These are phyloP conservation scores for Mrakia hoshinonis DNA, from an alignment of 768 basidiomycete species.

Conservation along the genomic window DNA sequence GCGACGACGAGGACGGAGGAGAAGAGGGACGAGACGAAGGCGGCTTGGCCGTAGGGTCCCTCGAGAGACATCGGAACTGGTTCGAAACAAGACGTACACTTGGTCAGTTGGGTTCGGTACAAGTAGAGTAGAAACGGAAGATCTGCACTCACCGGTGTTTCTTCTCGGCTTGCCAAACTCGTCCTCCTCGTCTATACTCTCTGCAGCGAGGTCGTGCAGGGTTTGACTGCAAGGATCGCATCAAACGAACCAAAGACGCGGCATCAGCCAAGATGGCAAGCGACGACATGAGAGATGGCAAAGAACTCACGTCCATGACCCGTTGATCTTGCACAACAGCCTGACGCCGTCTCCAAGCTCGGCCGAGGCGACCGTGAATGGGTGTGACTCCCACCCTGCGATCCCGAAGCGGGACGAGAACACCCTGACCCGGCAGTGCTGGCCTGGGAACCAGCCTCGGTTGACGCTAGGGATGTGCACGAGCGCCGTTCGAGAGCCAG, in stretches of 20 bases:
- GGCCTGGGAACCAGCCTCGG: constrained; percentile 9
- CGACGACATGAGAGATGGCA: not conserved
- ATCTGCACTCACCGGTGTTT: not conserved
- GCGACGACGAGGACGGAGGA: constrained; percentile 11
- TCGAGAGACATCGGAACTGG: constrained; percentile 18
- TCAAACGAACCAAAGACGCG: no score
- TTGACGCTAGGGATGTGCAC: not conserved
- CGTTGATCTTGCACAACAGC: not conserved
- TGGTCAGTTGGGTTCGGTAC: not conserved
- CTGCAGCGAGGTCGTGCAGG: not conserved
- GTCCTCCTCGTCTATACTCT: not conserved
- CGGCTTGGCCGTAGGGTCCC: constrained; percentile 30
- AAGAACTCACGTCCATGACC: constrained; percentile 1
- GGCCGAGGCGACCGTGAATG: not conserved
- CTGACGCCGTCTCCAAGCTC: not conserved
- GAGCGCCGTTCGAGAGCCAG: not conserved
- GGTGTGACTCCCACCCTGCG: not conserved
- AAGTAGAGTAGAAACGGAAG: not conserved
- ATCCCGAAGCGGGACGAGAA: not conserved
- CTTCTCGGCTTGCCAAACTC: not conserved
- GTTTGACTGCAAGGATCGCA: not conserved
- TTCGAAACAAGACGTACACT: not conserved
- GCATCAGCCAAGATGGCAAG: not conserved
- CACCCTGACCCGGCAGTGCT: constrained; percentile 4
- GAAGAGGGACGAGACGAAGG: constrained; percentile 29